Base-by-base conservation (phyloP, 371 early-diverging fungal genomes). In the Blakeslea trispora region DNA sequence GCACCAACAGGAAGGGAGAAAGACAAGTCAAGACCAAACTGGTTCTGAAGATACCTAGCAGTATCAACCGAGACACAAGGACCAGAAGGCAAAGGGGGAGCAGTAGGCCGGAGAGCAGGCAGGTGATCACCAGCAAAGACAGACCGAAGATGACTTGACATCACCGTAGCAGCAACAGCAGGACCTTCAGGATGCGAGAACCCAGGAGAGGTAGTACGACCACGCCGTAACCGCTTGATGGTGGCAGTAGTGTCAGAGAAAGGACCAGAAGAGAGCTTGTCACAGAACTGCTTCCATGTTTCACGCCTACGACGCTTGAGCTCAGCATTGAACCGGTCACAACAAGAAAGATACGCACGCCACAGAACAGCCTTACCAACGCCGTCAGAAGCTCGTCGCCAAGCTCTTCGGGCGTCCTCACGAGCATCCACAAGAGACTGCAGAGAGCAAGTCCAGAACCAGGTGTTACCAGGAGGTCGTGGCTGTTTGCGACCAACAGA, bases 181-280 rank as follows among this genome's bases (percentile, higher is more conserved):
- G 61, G 55, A 21, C 61, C 61, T 7, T 61, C 61, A 3, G 40
- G 61, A 41, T 61, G 61, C 1, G 50, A 44, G 28, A 50, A 50
- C 21, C 13, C 18, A 1, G 49, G 50, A 14, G 14, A n/a, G 2
- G 50, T 11, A 1, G 15, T 15, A 0, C 61, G 55, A 23, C 22
- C 34, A 0, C 41, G 22, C 0, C 51, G 32, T 9, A 61, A 28
- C 5, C 50, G 41, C 21, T 55, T 61, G 45, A 61, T 44, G 6
- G 35, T 23, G 1, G 37, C 21, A 14, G 48, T 61, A 0, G 46
- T 45, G 3, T 55, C 61, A 9, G 6, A 15, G 13, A 40, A 17
- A 5, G 50, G 45, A 23, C 41, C 47, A 40, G 19, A 46, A 0
- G 40, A 54, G 35, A 61, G 9, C 19, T 45, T 50, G 4, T 19